A percentile compares a stretch with the other conserved stretches of the same genome.
These are phyloP conservation scores for Thelephora terrestris DNA, from an alignment of 1,284 basidiomycete genomes.

Conservation along the genomic window DNA sequence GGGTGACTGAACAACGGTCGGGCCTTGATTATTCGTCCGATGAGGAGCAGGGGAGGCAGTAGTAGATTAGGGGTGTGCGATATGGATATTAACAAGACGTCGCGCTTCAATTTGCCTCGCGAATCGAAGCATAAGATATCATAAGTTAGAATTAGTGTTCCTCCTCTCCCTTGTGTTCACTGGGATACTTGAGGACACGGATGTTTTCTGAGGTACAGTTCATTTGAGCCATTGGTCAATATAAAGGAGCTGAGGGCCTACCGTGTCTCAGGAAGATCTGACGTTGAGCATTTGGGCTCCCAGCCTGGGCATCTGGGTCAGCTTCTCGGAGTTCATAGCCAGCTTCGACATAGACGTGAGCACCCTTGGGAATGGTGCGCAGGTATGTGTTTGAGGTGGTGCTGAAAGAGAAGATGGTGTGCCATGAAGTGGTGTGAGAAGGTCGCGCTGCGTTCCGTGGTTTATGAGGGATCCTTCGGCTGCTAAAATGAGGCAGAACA, in stretches of 20 bases:
- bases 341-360: conserved; percentile 68
- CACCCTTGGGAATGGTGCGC: conserved; percentile 52
- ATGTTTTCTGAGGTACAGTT: conserved; percentile 18
- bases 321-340: conserved; percentile 65
- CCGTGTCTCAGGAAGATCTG: conserved; percentile 75
- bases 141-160: background rate
- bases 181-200: conserved; percentile 17
- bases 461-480: background rate
- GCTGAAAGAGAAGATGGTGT: conserved; percentile 62
- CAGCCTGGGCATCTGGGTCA: conserved; percentile 48
- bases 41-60: background rate
- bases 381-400: conserved; percentile 49
- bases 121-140: background rate
- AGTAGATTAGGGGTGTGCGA: background rate
- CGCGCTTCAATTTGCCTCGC: background rate
- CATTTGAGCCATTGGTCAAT: background rate
- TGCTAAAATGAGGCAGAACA: conserved; percentile 7
- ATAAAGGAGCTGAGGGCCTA: conserved; percentile 19
- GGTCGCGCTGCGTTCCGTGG: conserved; percentile 34
- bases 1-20: background rate
- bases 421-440: conserved; percentile 55
- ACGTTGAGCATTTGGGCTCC: conserved; percentile 56
- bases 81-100: background rate
- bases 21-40: background rate
- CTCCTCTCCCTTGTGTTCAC: conserved; percentile 5